phyloP scores from a whole-genome alignment of 176 grass and related monocot genomes.

The Leersia perrieri region DNA sequence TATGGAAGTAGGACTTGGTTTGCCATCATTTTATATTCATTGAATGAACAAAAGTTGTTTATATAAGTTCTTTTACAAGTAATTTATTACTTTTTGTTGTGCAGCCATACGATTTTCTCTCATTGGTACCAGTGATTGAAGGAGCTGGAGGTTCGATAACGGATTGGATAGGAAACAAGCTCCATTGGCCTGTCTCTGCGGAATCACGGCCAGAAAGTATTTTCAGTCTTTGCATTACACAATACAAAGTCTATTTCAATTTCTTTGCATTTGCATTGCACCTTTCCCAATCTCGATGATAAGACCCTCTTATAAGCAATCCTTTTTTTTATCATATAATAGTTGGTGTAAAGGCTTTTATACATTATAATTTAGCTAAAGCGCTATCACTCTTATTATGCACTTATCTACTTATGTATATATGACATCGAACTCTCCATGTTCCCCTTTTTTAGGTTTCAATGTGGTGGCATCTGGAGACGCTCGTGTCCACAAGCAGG shows the following conservation, averaged over 20 bases:
- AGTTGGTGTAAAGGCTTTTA: background rate
- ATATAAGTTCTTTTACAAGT: background rate
- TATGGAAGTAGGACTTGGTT: background rate
- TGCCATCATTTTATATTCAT: background rate
- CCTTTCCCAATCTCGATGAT: background rate
- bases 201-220: conserved; percentile 67
- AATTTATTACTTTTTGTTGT: conserved; percentile 3
- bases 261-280: background rate
- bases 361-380: background rate
- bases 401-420: background rate
- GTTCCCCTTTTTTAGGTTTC: conserved; percentile 48
- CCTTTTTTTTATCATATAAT: background rate
- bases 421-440: background rate
- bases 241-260: background rate
- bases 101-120: conserved; percentile 85
- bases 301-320: background rate
- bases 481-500: conserved; percentile 49
- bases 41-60: background rate
- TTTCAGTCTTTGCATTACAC: background rate
- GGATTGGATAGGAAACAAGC: conserved; percentile 71
- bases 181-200: conserved; percentile 60
- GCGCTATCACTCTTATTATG: background rate
- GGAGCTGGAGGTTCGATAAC: conserved; percentile 88
- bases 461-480: conserved; percentile 91
- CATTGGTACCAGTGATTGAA: conserved; percentile 80